These are phyloP conservation scores for Lavandula angustifolia DNA, from an alignment of 257 asterid genomes.

Conservation along the genomic window DNA sequence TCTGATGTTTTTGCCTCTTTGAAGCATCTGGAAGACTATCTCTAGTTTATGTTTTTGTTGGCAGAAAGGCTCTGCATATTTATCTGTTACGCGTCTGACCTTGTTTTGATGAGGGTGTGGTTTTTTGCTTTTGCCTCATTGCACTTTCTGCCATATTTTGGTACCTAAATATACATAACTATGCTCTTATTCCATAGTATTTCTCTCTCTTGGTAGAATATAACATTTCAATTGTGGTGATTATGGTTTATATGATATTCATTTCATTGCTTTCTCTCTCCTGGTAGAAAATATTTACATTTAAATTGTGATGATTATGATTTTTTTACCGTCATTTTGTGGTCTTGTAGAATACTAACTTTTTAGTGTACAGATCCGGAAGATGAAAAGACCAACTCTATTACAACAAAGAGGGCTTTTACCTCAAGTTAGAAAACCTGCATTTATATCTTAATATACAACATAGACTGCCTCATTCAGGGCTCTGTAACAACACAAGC, in stretches of 20 bases:
- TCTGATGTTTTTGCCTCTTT: conserved; percentile 33
- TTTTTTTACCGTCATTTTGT: no score
- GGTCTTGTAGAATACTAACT: no score
- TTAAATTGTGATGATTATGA: no score
- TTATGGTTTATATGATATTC: no score
- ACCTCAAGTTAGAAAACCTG: conserved; percentile 23
- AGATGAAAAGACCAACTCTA: conserved; percentile 8
- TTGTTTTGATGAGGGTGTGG: background rate
- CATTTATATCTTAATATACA: conserved; percentile 32
- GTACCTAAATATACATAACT: no score
- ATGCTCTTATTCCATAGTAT: no score
- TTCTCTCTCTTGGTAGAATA: no score
- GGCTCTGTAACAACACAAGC: background rate
- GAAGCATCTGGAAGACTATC: background rate
- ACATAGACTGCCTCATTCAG: conserved; percentile 17
- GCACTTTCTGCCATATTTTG: background rate
- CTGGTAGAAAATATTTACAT: no score
- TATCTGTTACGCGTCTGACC: no score
- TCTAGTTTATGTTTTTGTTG: background rate
- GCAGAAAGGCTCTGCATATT: background rate
- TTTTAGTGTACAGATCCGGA: no score
- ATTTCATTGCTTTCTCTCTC: no score
- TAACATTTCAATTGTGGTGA: no score
- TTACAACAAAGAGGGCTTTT: background rate
- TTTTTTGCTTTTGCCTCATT: background rate